Evolutionary conservation across 768 basidiomycete genomes (phyloP).

Genomic region (Kwoniella sp.): DNA sequence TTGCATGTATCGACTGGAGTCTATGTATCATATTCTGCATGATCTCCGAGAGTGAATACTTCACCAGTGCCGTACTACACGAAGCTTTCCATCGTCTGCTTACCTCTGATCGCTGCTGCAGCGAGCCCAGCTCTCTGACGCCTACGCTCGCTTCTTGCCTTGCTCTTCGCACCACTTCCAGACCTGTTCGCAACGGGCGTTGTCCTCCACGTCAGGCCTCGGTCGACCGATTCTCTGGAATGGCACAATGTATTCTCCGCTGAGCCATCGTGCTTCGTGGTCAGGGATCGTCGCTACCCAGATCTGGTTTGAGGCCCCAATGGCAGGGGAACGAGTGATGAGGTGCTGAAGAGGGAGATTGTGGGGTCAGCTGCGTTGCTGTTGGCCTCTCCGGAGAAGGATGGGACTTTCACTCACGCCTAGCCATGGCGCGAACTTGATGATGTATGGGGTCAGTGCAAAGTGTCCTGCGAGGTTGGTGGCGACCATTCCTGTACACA

Average conservation of each 20-base stretch:
- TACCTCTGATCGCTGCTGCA: too few species aligned
- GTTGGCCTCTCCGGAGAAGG: background rate
- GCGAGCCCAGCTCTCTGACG: too few species aligned
- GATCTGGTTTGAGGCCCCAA: slow-evolving; percentile 44
- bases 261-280: slow-evolving; percentile 26
- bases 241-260: slow-evolving; percentile 47
- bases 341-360: slow-evolving; percentile 10
- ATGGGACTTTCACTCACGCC: slow-evolving; percentile 28
- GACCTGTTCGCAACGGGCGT: slow-evolving; percentile 22
- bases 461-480: slow-evolving; percentile 39
- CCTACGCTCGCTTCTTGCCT: slow-evolving; percentile 24
- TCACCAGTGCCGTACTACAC: too few species aligned
- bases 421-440: slow-evolving; percentile 32
- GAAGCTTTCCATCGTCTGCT: too few species aligned
- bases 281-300: slow-evolving; percentile 42
- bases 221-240: slow-evolving; percentile 37
- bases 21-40: too few species aligned
- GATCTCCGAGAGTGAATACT: too few species aligned
- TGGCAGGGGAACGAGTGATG: slow-evolving; percentile 22
- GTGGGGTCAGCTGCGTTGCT: background rate
- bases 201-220: slow-evolving; percentile 38
- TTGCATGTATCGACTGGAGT: background rate
- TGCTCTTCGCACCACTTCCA: slow-evolving; percentile 50
- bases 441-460: slow-evolving; percentile 12
- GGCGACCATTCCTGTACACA: slow-evolving; percentile 43